Conservation (phyloP, 306 rosid genomes). For the Delonix regia region DNA sequence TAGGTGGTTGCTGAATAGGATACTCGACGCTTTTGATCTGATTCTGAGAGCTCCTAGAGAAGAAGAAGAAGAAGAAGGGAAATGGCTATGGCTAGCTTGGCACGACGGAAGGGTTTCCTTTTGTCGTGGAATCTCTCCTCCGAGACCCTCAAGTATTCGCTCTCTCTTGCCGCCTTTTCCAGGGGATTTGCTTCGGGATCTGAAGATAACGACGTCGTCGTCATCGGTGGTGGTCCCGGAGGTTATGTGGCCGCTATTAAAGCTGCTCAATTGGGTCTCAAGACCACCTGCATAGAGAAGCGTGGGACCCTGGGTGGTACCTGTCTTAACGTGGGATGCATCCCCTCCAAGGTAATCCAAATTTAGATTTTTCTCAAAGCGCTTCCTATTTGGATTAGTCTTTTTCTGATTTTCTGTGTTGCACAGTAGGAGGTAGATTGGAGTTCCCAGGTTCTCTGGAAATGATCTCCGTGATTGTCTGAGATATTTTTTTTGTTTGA, state of each 20-base stretch:
- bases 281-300: slow-evolving; percentile 98
- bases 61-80: not conserved
- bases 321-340: slow-evolving; percentile 98
- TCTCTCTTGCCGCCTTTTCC: slow-evolving; percentile 50
- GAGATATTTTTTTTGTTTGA: not conserved
- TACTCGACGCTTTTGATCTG: not conserved
- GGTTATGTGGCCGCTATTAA: slow-evolving; percentile 99
- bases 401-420: not conserved
- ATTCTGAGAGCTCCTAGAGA: not conserved
- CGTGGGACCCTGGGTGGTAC: slow-evolving; percentile 98
- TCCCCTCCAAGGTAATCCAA: slow-evolving; percentile 84
- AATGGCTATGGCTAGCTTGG: slow-evolving; percentile 85
- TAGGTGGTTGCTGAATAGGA: not conserved
- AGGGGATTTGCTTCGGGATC: slow-evolving; percentile 90
- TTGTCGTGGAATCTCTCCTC: slow-evolving; percentile 52
- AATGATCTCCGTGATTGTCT: not conserved
- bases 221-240: slow-evolving; percentile 98
- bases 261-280: slow-evolving; percentile 95
- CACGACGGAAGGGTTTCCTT: slow-evolving; percentile 75
- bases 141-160: slow-evolving; percentile 54
- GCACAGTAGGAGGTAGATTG: not conserved
- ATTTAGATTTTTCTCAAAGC: not conserved
- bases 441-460: not conserved
- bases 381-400: not conserved
- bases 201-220: slow-evolving; percentile 89